Percentiles rank a stretch among this genome's conserved stretches.
Evolutionary conservation across 192 early-diverging fungal species (phyloP).

Genomic region (Linnemannia exigua): DNA sequence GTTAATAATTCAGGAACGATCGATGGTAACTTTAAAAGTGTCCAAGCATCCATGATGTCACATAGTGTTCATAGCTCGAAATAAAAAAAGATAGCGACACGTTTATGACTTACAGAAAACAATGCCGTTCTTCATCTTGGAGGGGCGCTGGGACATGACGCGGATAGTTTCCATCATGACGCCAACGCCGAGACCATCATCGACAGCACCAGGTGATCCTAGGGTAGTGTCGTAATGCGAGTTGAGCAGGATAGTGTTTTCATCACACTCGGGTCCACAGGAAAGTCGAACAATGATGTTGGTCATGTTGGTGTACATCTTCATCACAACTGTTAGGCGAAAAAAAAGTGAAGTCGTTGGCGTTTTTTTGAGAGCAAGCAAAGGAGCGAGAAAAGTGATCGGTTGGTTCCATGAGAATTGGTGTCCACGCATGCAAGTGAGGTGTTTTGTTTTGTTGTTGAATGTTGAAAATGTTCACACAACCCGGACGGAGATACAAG

Average conservation of each 20-base stretch:
- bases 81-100: background rate
- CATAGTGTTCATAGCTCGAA: background rate
- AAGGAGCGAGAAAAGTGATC: background rate
- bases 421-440: slow-evolving; percentile 10
- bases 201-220: slow-evolving; percentile 69
- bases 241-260: slow-evolving; percentile 78
- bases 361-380: background rate
- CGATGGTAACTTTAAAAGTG: background rate
- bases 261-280: slow-evolving; percentile 73
- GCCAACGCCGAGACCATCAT: slow-evolving; percentile 79
- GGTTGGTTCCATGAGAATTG: slow-evolving; percentile 7
- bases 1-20: background rate
- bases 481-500: background rate
- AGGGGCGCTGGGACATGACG: slow-evolving; percentile 60
- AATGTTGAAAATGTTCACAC: slow-evolving; percentile 14
- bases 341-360: background rate
- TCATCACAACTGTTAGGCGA: slow-evolving; percentile 65
- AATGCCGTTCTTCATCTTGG: slow-evolving; percentile 63
- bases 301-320: slow-evolving; percentile 79
- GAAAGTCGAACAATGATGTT: slow-evolving; percentile 81
- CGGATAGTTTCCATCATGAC: slow-evolving; percentile 80
- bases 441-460: slow-evolving; percentile 5
- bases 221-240: slow-evolving; percentile 79
- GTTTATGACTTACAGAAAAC: slow-evolving; percentile 73
- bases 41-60: background rate